Conservation (phyloP, 768 basidiomycete species). For the Lentinula raphanica region DNA sequence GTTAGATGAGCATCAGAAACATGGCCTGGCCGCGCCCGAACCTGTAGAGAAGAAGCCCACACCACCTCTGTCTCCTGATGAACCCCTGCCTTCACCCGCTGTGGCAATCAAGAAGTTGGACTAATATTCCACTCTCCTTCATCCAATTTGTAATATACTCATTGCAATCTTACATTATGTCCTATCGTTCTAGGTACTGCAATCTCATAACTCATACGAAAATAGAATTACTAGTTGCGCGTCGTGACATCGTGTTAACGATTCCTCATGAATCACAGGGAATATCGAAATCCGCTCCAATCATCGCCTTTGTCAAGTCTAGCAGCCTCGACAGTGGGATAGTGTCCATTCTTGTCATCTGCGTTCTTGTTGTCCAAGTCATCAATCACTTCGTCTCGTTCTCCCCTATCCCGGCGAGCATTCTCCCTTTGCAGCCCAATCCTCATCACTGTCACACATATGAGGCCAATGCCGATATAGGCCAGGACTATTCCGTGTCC, state of each 20-base stretch:
- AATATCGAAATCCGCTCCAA: constrained; percentile 75
- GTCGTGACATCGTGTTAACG: no score
- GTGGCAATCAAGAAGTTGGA: constrained; percentile 38
- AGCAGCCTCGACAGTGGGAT: constrained; percentile 50
- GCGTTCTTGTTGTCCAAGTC: constrained; percentile 39
- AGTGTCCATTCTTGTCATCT: constrained; percentile 48
- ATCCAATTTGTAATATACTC: constrained; percentile 4
- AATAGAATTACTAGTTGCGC: no score
- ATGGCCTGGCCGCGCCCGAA: constrained; percentile 29
- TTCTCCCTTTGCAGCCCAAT: constrained; percentile 55
- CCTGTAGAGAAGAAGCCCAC: constrained; percentile 48
- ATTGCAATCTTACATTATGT: no score
- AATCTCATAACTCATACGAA: no score
- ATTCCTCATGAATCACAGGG: not conserved
- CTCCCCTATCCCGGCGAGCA: constrained; percentile 54
- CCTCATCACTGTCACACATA: constrained; percentile 45
- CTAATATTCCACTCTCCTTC: constrained; percentile 11
- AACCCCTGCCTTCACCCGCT: constrained; percentile 44
- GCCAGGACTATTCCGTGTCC: constrained; percentile 66
- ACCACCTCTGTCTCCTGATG: constrained; percentile 30
- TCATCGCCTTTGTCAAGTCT: constrained; percentile 58
- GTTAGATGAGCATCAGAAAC: constrained; percentile 77
- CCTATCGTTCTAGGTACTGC: no score
- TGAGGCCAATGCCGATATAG: constrained; percentile 63
- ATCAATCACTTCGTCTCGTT: constrained; percentile 61